Percentiles rank a stretch among this genome's conserved stretches.
Conservation (phyloP, 768 basidiomycete species). For the Termitomyces bulborhizus region DNA sequence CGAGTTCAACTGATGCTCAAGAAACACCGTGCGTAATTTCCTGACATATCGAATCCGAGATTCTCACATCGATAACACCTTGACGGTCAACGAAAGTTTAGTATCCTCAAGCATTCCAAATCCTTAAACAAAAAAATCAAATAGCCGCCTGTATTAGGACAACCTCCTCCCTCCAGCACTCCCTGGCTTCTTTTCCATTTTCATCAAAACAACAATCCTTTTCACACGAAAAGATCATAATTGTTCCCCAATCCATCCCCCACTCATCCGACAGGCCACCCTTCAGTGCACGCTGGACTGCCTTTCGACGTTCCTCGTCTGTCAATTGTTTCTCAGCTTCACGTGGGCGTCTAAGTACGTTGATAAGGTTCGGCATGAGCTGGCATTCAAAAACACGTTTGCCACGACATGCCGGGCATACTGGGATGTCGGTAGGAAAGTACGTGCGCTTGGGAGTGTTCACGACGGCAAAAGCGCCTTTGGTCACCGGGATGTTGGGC, state of each 20-base stretch:
- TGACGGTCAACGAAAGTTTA: not conserved
- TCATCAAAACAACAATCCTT: constrained; percentile 62
- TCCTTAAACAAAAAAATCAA: constrained; percentile 18
- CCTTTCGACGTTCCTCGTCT: constrained; percentile 65
- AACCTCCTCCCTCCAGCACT: constrained; percentile 68
- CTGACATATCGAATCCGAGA: too few relatives aligned
- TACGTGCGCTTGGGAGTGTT: constrained; percentile 46
- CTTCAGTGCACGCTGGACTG: constrained; percentile 51
- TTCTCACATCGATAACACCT: not conserved
- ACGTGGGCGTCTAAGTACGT: constrained; percentile 44
- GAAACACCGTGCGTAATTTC: too few relatives aligned
- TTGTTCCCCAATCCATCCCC: constrained; percentile 95
- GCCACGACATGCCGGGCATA: constrained; percentile 63
- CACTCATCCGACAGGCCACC: constrained; percentile 30
- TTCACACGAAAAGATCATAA: constrained; percentile 83
- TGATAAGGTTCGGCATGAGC: constrained; percentile 91
- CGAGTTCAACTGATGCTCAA: not conserved
- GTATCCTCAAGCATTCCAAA: not conserved
- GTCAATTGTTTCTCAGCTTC: constrained; percentile 30
- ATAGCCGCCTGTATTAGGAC: constrained; percentile 77
- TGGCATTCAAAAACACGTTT: constrained; percentile 86
- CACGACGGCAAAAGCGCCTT: constrained; percentile 52
- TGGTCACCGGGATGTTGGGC: constrained; percentile 49
- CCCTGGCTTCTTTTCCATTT: constrained; percentile 33
- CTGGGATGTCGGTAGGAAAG: constrained; percentile 44